These are phyloP conservation scores for Cryptococcus depauperatus DNA, from an alignment of 1,284 basidiomycete species.

Conservation along the genomic window DNA sequence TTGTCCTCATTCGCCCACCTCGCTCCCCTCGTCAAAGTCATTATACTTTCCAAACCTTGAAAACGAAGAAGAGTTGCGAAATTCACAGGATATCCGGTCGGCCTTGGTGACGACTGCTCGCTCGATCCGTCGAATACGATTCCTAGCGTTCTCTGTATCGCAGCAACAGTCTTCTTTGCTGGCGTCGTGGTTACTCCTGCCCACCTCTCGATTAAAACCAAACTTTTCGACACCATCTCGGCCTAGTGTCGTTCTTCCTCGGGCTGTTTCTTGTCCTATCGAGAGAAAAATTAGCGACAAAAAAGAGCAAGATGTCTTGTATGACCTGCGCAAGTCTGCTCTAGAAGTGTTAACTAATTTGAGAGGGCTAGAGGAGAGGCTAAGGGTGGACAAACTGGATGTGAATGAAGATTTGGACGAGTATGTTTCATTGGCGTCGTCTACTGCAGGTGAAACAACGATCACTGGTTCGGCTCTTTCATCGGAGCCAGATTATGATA, in stretches of 20 bases:
- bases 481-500: slow-evolving; percentile 15
- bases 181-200: slow-evolving; percentile 3
- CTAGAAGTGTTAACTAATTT: slow-evolving; percentile 37
- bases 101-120: slow-evolving; percentile 27
- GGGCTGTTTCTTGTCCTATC: slow-evolving; percentile 15
- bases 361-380: slow-evolving; percentile 34
- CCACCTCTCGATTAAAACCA: slow-evolving; percentile 2
- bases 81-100: slow-evolving; percentile 9
- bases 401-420: background rate
- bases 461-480: slow-evolving; percentile 1
- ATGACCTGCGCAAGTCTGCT: slow-evolving; percentile 31
- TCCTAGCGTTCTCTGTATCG: slow-evolving; percentile 22
- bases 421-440: slow-evolving; percentile 5
- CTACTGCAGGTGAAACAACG: background rate
- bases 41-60: slow-evolving; percentile 6
- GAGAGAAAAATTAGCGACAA: background rate
- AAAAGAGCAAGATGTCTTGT: slow-evolving; percentile 14
- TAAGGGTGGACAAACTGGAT: slow-evolving; percentile 15
- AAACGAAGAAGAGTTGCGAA: slow-evolving; percentile 1
- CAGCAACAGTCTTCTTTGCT: slow-evolving; percentile 9
- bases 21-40: slow-evolving; percentile 6
- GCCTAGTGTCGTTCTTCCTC: slow-evolving; percentile 16
- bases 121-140: slow-evolving; percentile 29
- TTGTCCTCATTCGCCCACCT: slow-evolving; percentile 9
- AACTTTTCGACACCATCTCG: slow-evolving; percentile 34